These are phyloP conservation scores for Pseudogymnoascus pannorum DNA, from an alignment of 2,329 filamentous ascomycete species.

Conservation along the genomic window DNA sequence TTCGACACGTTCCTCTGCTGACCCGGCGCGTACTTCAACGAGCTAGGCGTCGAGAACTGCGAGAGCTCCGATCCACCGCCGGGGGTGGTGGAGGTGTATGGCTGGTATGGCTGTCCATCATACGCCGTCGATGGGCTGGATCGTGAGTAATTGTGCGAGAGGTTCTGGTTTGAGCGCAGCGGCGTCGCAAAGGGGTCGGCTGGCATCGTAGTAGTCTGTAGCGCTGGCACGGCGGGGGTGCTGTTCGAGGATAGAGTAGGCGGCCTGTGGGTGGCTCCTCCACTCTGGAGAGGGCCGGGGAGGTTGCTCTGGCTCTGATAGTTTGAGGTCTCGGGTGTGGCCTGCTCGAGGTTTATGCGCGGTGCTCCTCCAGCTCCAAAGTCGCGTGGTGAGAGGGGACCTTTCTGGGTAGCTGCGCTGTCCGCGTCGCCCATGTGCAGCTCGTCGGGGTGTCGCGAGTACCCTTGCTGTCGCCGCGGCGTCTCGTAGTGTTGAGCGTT, in stretches of 20 bases:
- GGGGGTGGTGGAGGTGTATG: conserved; percentile 59
- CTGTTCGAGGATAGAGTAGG: conserved; percentile 46
- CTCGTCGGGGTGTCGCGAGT: conserved; percentile 46
- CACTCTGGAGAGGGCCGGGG: conserved; percentile 55
- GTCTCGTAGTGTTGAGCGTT: conserved; percentile 41
- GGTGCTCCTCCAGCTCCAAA: conserved; percentile 42
- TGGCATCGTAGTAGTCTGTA: conserved; percentile 43
- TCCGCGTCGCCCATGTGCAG: conserved; percentile 40
- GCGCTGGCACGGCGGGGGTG: conserved; percentile 50
- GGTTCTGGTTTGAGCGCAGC: conserved; percentile 56
- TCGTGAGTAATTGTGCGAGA: conserved; percentile 71
- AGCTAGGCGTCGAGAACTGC: conserved; percentile 56
- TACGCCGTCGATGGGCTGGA: conserved; percentile 67
- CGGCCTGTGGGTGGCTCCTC: conserved; percentile 41
- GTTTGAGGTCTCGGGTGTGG: conserved; percentile 40
- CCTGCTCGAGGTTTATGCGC: conserved; percentile 53
- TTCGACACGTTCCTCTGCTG: conserved; percentile 63
- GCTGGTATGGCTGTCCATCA: conserved; percentile 45
- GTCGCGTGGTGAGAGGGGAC: conserved; percentile 34
- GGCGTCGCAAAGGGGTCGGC: conserved; percentile 55
- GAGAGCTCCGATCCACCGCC: conserved; percentile 43
- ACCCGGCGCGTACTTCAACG: conserved; percentile 47
- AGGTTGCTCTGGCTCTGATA: conserved; percentile 41
- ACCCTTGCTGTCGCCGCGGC: conserved; percentile 39
- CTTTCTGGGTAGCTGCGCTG: conserved; percentile 29